A percentile compares a stretch with the other conserved stretches of the same genome.
Evolutionary conservation across 805 yeast genomes (phyloP).

Genomic region (Nakazawaea molendinolei): DNA sequence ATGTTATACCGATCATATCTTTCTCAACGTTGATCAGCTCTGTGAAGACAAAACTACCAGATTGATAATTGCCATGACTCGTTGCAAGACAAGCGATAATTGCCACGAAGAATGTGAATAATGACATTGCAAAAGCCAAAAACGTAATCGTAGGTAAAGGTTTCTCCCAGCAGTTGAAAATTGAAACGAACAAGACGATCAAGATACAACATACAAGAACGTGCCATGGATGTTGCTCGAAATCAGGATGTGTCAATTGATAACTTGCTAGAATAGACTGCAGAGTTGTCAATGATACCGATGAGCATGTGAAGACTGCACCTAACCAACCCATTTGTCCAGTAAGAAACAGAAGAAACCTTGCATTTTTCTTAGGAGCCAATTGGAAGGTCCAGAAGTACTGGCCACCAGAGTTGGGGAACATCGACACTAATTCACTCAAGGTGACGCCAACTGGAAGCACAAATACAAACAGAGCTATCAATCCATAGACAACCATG

Average conservation of each 20-base stretch:
- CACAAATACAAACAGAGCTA: slow-evolving; percentile 26
- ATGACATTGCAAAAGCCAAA: slow-evolving; percentile 19
- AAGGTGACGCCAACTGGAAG: slow-evolving; percentile 15
- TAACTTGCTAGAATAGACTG: slow-evolving; percentile 13
- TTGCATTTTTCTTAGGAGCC: slow-evolving; percentile 18
- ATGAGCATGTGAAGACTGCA: slow-evolving; percentile 14
- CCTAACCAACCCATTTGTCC: slow-evolving; percentile 22
- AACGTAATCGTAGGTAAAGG: slow-evolving; percentile 19
- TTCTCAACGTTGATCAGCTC: slow-evolving; percentile 21
- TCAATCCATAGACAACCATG: slow-evolving; percentile 31
- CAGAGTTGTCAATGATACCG: slow-evolving; percentile 12
- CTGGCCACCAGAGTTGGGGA: slow-evolving; percentile 27
- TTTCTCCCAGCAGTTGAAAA: slow-evolving; percentile 16
- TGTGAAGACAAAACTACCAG: slow-evolving; percentile 20
- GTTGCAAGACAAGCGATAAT: slow-evolving; percentile 17
- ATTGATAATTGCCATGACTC: slow-evolving; percentile 12
- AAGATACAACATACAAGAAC: slow-evolving; percentile 13
- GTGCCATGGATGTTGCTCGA: slow-evolving; percentile 14
- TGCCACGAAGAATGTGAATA: slow-evolving; percentile 18
- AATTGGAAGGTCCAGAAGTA: slow-evolving; percentile 25
- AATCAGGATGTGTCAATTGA: slow-evolving; percentile 12
- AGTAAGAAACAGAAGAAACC: slow-evolving; percentile 18
- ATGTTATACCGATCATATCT: slow-evolving; percentile 22
- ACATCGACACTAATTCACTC: slow-evolving; percentile 23
- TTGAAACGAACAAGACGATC: slow-evolving; percentile 15